Conservation (phyloP, 495 filamentous ascomycete species). For the Talaromyces wortmannii region DNA sequence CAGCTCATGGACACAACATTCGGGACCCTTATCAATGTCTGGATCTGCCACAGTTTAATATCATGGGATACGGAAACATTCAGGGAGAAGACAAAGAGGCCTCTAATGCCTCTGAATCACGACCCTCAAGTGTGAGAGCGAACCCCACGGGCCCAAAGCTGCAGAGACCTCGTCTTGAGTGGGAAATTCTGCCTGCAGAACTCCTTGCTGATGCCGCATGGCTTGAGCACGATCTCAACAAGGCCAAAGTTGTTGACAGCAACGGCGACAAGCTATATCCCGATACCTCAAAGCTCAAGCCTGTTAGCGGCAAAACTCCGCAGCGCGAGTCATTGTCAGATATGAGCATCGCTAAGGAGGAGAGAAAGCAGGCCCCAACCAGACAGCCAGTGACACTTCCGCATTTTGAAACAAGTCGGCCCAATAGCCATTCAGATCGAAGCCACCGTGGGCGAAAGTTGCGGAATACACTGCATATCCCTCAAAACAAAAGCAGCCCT, state of each 20-base stretch:
- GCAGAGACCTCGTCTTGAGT: constrained; percentile 66
- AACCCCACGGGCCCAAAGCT: constrained; percentile 41
- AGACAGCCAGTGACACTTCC: background rate
- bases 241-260: constrained; percentile 65
- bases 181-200: constrained; percentile 70
- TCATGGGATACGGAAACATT: constrained; percentile 21
- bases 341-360: background rate
- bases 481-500: background rate
- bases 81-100: constrained; percentile 6
- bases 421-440: background rate
- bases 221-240: constrained; percentile 72
- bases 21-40: constrained; percentile 42
- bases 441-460: background rate
- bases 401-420: background rate
- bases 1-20: constrained; percentile 29
- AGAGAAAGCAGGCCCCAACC: background rate
- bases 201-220: constrained; percentile 80
- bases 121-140: constrained; percentile 25
- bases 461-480: background rate
- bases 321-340: background rate
- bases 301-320: background rate
- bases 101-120: constrained; percentile 20
- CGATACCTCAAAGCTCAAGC: constrained; percentile 14
- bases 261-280: constrained; percentile 66
- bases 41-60: constrained; percentile 48